Conservation (phyloP, 2,329 filamentous ascomycete genomes). For the Lachnellula suecica region DNA sequence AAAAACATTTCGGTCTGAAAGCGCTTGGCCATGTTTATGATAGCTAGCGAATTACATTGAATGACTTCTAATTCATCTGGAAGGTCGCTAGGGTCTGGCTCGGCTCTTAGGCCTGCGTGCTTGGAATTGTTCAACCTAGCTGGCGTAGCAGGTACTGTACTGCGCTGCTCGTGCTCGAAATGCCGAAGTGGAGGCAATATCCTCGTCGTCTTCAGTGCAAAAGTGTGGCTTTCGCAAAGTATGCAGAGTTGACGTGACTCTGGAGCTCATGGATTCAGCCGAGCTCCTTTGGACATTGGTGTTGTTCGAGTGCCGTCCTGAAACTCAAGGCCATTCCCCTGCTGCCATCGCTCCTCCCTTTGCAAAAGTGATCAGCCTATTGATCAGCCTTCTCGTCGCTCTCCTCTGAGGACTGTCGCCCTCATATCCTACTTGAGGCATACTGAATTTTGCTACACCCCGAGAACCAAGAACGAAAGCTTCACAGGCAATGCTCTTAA, state of each 20-base stretch:
- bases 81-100: too few species aligned
- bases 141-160: too few species aligned
- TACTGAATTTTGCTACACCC: slow-evolving; percentile 40
- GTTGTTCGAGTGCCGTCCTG: not conserved
- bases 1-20: slow-evolving; percentile 37
- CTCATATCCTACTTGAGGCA: slow-evolving; percentile 12
- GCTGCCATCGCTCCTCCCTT: slow-evolving; percentile 11
- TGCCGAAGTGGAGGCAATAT: too few species aligned
- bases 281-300: too few species aligned
- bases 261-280: too few species aligned
- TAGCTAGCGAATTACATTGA: not conserved
- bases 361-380: slow-evolving; percentile 22
- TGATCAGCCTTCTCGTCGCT: slow-evolving; percentile 23
- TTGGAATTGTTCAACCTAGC: too few species aligned
- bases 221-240: too few species aligned
- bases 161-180: too few species aligned
- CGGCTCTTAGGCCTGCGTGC: too few species aligned
- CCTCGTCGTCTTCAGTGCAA: too few species aligned
- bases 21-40: not conserved
- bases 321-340: not conserved
- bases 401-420: slow-evolving; percentile 17
- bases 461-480: slow-evolving; percentile 39
- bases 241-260: too few species aligned
- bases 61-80: not conserved
- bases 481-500: slow-evolving; percentile 40